These are phyloP conservation scores for Chrysoporthe austroafricana DNA, from an alignment of 2,329 filamentous ascomycete genomes.

Conservation along the genomic window DNA sequence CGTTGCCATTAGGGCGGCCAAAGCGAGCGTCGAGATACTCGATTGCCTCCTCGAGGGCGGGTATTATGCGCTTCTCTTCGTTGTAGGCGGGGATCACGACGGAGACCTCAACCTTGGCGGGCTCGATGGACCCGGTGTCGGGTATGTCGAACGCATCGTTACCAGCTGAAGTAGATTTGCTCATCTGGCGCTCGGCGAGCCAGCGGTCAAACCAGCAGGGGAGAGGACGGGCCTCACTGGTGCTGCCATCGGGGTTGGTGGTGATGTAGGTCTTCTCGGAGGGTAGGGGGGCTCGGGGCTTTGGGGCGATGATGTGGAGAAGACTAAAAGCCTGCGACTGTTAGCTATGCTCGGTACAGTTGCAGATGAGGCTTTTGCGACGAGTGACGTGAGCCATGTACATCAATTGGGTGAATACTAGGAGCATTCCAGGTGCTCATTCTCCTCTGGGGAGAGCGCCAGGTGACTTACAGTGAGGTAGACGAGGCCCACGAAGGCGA, in stretches of 20 bases:
- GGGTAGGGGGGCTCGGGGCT: constrained; percentile 71
- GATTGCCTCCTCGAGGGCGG: constrained; percentile 89
- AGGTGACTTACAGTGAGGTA: constrained; percentile 44
- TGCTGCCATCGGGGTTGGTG: constrained; percentile 65
- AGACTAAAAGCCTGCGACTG: constrained; percentile 64
- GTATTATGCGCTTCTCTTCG: constrained; percentile 79
- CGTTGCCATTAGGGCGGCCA: constrained; percentile 50
- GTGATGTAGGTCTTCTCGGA: constrained; percentile 89
- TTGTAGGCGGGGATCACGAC: constrained; percentile 96
- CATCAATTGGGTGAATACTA: neutral
- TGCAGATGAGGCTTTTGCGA: neutral
- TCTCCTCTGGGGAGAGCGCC: neutral
- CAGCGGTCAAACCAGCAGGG: constrained; percentile 88
- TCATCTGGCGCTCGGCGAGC: constrained; percentile 62
- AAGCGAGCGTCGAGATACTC: constrained; percentile 81
- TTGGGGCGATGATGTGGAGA: constrained; percentile 77
- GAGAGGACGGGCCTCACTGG: constrained; percentile 54
- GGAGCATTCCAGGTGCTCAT: neutral
- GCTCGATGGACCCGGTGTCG: constrained; percentile 66
- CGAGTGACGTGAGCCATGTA: neutral
- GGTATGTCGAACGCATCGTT: constrained; percentile 45
- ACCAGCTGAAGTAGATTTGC: constrained; percentile 42
- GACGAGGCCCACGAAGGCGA: constrained; percentile 39
- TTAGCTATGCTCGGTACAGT: neutral
- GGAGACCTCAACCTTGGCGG: constrained; percentile 82